Base-by-base conservation (phyloP, 75 land plant genomes). In the Pinus taeda region DNA sequence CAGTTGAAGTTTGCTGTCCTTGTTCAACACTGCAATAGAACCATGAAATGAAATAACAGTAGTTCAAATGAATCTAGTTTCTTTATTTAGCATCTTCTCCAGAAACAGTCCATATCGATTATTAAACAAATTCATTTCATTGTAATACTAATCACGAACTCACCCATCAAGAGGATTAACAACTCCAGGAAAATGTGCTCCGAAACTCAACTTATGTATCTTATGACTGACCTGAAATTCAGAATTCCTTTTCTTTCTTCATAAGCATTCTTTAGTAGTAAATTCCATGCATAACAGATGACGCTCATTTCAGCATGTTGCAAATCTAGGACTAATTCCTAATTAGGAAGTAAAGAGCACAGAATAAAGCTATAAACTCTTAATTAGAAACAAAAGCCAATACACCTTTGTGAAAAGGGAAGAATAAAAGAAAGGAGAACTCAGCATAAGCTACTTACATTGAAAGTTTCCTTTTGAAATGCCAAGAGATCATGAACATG, bases 111-210 rank as follows among this genome's bases (percentile, higher is more conserved):
- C 18, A 7, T 57, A 26, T 24, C n/a, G 24, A 33, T 8, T 37
- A 72, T 36, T 70, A 78, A 74, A 11, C 3, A 73, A 78, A 53
- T 58, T 33, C 15, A 7, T 29, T 75, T 37, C 39, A 29, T 56
- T 56, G 30, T 26, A 59, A 59, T 63, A 49, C 12, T 9, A 49
- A 13, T 9, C 57, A 78, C 21, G 64, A 6, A 64, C 78, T 87
- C 89, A 96, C 99, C 90, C 84, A 75, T 97, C 99, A 79, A 97
- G 89, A 73, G 99, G 99, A 83, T 97, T 97, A 24, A 94, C 81
- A 56, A 87, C 92, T 67, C 99, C 99, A 58, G 99, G 99, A 67
- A 95, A 92, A 74, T 90, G 90, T 29, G 87, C 87, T 74, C 99
- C 99, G 87, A 95, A 97, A 60, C 98, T 82, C 39, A 97, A 83